Conservation (phyloP, 208 protist species). For the Trypanosoma rangeli region DNA sequence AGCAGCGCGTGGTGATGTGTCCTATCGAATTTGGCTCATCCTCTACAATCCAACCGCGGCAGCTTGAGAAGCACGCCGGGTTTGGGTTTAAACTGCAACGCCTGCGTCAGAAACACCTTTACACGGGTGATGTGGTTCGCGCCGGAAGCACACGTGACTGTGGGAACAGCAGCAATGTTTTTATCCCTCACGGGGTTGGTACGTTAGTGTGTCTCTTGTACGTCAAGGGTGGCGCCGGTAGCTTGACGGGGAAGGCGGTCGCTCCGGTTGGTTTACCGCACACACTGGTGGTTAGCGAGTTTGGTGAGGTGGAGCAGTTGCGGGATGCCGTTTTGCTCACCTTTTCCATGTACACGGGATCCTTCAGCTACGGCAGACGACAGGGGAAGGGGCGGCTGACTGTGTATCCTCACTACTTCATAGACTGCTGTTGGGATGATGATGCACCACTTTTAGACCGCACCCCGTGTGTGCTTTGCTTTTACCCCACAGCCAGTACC, state of each 20-base stretch:
- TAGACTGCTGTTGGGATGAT: conserved; percentile 55
- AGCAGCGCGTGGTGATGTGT: conserved; percentile 20
- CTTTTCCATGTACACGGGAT: conserved; percentile 40
- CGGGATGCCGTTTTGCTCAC: conserved; percentile 17
- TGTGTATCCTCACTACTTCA: conserved; percentile 38
- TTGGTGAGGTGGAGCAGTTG: conserved; percentile 27
- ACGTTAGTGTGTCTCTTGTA: conserved; percentile 28
- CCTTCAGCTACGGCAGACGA: conserved; percentile 38
- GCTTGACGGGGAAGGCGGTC: not conserved
- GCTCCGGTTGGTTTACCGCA: conserved; percentile 15
- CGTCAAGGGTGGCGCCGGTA: conserved; percentile 2
- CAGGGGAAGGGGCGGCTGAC: conserved; percentile 53
- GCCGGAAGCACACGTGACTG: conserved; percentile 12
- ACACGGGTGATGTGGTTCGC: conserved; percentile 26
- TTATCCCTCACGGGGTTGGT: conserved; percentile 25
- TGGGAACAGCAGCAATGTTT: conserved; percentile 14
- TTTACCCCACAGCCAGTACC: not conserved
- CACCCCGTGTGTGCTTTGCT: conserved; percentile 24
- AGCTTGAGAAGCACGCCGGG: conserved; percentile 19
- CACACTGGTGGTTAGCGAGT: conserved; percentile 11
- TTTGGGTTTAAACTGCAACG: conserved; percentile 20
- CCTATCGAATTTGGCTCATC: conserved; percentile 21
- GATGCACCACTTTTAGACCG: conserved; percentile 36
- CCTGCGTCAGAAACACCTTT: conserved; percentile 19
- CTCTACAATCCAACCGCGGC: not conserved